phyloP scores from a whole-genome alignment of 208 protist species.

The Leptomonas seymouri region DNA sequence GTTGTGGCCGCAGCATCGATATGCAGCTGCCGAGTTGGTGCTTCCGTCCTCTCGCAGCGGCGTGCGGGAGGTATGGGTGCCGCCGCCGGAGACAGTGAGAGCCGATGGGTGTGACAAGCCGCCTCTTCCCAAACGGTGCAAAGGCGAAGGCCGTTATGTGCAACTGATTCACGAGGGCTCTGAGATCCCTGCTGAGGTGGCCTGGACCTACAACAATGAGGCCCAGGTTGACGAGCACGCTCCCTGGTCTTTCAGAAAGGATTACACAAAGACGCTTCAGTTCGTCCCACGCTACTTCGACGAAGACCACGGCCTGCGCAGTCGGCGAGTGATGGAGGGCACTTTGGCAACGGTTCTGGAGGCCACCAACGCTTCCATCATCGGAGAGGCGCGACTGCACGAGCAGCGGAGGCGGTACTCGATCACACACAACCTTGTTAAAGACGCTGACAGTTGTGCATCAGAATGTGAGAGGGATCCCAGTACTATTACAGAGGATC shows the following conservation, averaged over 20 bases:
- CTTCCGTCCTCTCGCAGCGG: slow-evolving; percentile 40
- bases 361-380: slow-evolving; percentile 39
- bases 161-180: slow-evolving; percentile 27
- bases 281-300: slow-evolving; percentile 30
- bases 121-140: neutral
- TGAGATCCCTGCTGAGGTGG: slow-evolving; percentile 21
- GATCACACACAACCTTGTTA: slow-evolving; percentile 13
- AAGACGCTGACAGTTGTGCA: neutral
- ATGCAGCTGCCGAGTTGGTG: slow-evolving; percentile 71
- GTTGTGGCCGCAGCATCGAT: slow-evolving; percentile 73
- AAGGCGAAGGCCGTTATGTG: slow-evolving; percentile 1
- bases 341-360: slow-evolving; percentile 28
- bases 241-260: neutral
- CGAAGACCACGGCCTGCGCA: slow-evolving; percentile 10
- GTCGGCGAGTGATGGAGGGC: slow-evolving; percentile 13
- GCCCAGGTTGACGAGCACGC: neutral
- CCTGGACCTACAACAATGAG: slow-evolving; percentile 9
- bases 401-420: slow-evolving; percentile 19
- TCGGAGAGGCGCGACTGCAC: slow-evolving; percentile 29
- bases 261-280: neutral
- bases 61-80: slow-evolving; percentile 27
- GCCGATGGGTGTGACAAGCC: neutral
- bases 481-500: neutral
- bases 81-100: neutral
- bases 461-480: neutral